phyloP scores from a whole-genome alignment of 177 flowering plant species.

The Telopea speciosissima region DNA sequence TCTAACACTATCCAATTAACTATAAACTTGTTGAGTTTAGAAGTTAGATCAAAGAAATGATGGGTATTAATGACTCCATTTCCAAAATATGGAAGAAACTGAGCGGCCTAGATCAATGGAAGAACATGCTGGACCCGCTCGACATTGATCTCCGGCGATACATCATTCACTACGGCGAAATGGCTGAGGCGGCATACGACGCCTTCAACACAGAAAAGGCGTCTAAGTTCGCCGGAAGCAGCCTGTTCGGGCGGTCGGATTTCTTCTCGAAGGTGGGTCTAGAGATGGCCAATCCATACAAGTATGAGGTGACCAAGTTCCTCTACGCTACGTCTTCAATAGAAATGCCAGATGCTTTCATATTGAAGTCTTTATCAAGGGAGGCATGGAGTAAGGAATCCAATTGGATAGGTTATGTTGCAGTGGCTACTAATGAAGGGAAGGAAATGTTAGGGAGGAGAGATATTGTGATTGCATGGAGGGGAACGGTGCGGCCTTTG shows the following conservation, averaged over 20 bases:
- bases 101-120: too few species aligned
- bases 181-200: too few species aligned
- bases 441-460: conserved; percentile 33
- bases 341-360: conserved; percentile 17
- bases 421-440: conserved; percentile 38
- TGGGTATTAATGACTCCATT: too few species aligned
- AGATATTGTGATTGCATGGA: conserved; percentile 39
- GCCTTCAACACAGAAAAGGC: too few species aligned
- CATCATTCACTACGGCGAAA: too few species aligned
- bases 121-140: too few species aligned
- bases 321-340: conserved; percentile 30
- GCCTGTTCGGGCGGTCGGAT: background rate
- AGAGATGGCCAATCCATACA: conserved; percentile 20
- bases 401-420: conserved; percentile 39
- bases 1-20: too few species aligned
- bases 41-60: too few species aligned
- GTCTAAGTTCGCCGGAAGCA: too few species aligned
- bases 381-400: conserved; percentile 26
- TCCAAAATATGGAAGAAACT: conserved; percentile 7
- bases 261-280: conserved; percentile 28
- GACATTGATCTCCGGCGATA: too few species aligned
- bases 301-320: conserved; percentile 25
- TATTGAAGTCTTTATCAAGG: conserved; percentile 19
- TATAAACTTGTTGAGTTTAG: too few species aligned
- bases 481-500: conserved; percentile 24